Evolutionary conservation across 768 basidiomycete species (phyloP).

Genomic region (Harrya chromipes): DNA sequence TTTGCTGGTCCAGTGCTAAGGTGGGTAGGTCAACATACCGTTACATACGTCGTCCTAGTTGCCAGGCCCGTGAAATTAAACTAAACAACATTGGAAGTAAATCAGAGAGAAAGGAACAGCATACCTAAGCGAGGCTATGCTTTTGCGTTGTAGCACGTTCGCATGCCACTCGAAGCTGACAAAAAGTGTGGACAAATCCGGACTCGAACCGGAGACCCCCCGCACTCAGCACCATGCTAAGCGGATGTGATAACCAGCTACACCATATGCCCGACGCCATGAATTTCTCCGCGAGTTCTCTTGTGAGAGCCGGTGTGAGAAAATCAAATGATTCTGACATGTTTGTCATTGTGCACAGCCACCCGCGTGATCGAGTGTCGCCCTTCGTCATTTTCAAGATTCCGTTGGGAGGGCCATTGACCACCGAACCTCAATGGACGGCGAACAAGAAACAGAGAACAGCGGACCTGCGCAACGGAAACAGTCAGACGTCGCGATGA

Average conservation of each 20-base stretch:
- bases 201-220: slow-evolving; percentile 41
- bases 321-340: too few species aligned
- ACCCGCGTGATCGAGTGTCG: slow-evolving; percentile 25
- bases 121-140: too few species aligned
- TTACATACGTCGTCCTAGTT: too few species aligned
- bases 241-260: slow-evolving; percentile 41
- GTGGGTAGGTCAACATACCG: too few species aligned
- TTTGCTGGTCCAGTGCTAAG: too few species aligned
- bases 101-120: too few species aligned
- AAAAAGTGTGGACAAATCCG: slow-evolving; percentile 38
- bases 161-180: too few species aligned
- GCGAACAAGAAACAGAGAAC: slow-evolving; percentile 12
- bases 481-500: slow-evolving; percentile 17
- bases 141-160: too few species aligned
- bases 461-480: not conserved
- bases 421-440: slow-evolving; percentile 21
- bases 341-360: slow-evolving; percentile 16
- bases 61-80: too few species aligned
- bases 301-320: slow-evolving; percentile 3
- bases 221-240: slow-evolving; percentile 35
- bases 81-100: too few species aligned
- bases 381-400: slow-evolving; percentile 27
- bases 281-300: too few species aligned
- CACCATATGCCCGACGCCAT: slow-evolving; percentile 33
- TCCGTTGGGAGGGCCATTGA: slow-evolving; percentile 12